These are phyloP conservation scores for Vigna hirtella DNA, from an alignment of 306 rosid genomes.

Conservation along the genomic window DNA sequence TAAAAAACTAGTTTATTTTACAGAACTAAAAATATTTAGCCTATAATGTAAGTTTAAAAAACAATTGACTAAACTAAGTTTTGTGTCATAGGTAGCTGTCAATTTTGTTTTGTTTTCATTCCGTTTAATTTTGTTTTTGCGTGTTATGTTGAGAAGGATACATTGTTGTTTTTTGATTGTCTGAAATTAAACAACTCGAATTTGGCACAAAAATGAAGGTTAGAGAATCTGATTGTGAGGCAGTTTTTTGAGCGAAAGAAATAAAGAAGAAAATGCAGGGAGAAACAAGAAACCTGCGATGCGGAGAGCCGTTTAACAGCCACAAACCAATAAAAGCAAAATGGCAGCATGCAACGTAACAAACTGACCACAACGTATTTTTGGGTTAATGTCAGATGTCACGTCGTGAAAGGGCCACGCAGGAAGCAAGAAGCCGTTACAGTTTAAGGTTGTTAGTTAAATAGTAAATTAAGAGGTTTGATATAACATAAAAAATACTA, in stretches of 20 bases:
- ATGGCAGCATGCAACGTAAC: conserved; percentile 26
- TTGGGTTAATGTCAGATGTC: conserved; percentile 25
- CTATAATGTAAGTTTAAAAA: too few species aligned
- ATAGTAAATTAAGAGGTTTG: not conserved
- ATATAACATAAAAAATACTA: too few species aligned
- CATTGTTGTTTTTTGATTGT: too few species aligned
- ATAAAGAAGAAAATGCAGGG: not conserved
- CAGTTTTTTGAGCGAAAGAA: conserved; percentile 27
- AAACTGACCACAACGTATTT: conserved; percentile 33
- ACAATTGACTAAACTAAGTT: too few species aligned
- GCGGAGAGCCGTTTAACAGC: not conserved
- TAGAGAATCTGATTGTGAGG: not conserved
- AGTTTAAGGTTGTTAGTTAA: conserved; percentile 35
- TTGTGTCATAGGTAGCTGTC: too few species aligned
- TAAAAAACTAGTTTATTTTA: too few species aligned
- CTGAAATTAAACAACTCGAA: not conserved
- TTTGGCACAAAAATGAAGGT: not conserved
- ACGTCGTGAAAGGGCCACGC: not conserved
- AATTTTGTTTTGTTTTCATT: too few species aligned
- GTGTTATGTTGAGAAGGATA: too few species aligned
- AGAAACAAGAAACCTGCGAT: conserved; percentile 2
- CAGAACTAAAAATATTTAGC: too few species aligned
- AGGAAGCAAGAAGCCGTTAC: conserved; percentile 28
- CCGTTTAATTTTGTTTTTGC: too few species aligned
- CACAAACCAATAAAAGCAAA: conserved; percentile 41